Evolutionary conservation across 2,329 filamentous ascomycete genomes (phyloP).

Genomic region (Emergomyces orientalis): DNA sequence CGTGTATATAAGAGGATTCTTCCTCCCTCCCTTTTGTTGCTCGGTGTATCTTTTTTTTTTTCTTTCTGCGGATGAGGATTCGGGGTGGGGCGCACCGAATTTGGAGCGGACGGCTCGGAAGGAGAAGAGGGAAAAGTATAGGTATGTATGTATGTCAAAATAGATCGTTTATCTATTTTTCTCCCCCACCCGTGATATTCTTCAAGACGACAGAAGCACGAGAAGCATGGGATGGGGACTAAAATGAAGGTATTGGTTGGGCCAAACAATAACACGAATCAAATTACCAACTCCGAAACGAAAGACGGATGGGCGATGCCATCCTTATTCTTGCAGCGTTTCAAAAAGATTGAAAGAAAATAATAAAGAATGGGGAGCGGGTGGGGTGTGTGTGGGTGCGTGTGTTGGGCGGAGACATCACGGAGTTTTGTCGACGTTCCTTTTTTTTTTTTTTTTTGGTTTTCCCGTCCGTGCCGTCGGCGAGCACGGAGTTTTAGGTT

Average conservation of each 20-base stretch:
- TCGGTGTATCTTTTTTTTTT: no score
- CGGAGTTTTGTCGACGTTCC: background rate
- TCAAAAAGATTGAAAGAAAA: background rate
- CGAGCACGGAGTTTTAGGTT: no score
- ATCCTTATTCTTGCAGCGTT: background rate
- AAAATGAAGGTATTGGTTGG: background rate
- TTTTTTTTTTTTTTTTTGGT: background rate
- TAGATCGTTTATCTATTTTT: background rate
- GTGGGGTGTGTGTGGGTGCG: background rate
- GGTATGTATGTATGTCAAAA: background rate
- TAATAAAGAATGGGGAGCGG: background rate
- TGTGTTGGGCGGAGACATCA: no score
- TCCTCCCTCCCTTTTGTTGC: no score
- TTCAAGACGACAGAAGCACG: background rate
- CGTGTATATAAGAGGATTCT: no score
- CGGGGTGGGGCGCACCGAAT: background rate
- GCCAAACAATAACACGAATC: background rate
- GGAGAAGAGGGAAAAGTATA: background rate
- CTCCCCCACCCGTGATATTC: background rate
- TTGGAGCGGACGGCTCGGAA: background rate
- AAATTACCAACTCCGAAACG: conserved; percentile 1
- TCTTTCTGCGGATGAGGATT: background rate
- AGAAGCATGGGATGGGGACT: background rate
- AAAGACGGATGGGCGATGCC: background rate
- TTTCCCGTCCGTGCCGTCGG: no score